Base-by-base conservation (phyloP, 2,329 filamentous ascomycete species). In the Sclerotiophoma versabilis region DNA sequence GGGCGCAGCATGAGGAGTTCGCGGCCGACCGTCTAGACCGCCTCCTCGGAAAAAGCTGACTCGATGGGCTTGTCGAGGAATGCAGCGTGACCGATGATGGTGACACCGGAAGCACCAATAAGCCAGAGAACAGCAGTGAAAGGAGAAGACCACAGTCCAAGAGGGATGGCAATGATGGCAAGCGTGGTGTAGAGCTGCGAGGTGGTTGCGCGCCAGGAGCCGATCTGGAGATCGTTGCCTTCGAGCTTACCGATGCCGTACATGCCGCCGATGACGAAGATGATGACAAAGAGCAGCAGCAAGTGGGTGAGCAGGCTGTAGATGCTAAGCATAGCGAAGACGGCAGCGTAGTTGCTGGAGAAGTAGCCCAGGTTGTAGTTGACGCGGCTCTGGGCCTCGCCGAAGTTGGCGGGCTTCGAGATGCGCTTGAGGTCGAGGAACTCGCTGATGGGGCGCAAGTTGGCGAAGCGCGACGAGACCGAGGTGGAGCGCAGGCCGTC, bases 21-120 rank as follows among this genome's bases (percentile, higher is more conserved):
- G 95, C 95, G 93, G 93, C 92, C 93, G 95, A 98, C 93, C 93
- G 96, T 85, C 88, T 98, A 99, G 90, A 99, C 95, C 93, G 95
- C 93, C 93, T 99, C 95, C 93, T 96, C 95, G 85, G 93, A 97
- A 97, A 99, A 99, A 97, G 93, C 93, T 93, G 96, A 93, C 88
- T 98, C 95, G 83, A 98, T 96, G 56, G 93, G 93, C 86, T 96
- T 97, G 77, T 98, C 93, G 89, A 98, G 88, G 75, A 98, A 87
- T 61, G 92, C 85, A 67, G 95, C 95, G 81, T 99, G 95, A 79
- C 95, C 95, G 65, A 98, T 82, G 66, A 98, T 96, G 75, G 88
- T 91, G 75, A 97, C 92, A 76, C 92, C 93, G 67, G 90, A 93
- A 69, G 95, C 95, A 75, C 95, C 95, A 73, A 98, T 92, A 75